Evolutionary conservation across 2,329 filamentous ascomycete genomes (phyloP).

Genomic region (Lecanicillium sp.): DNA sequence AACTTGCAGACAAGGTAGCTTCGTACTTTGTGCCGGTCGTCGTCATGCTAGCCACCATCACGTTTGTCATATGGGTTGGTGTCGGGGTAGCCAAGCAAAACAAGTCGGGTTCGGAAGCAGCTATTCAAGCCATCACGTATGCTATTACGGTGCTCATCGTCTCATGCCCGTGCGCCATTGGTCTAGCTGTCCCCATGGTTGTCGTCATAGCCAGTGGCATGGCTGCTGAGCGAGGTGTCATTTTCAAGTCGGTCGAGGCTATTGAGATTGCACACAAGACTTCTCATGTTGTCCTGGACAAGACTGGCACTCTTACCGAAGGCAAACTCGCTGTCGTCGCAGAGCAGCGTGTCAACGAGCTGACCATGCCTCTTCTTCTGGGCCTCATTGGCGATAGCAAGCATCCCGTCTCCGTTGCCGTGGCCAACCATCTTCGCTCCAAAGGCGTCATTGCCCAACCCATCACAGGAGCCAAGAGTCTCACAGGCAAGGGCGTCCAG

Average conservation of each 20-base stretch:
- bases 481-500: constrained; percentile 40
- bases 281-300: constrained; percentile 68
- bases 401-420: constrained; percentile 45
- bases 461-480: constrained; percentile 23
- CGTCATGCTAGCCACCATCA: constrained; percentile 45
- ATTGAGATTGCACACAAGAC: constrained; percentile 55
- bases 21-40: constrained; percentile 62
- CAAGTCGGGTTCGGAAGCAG: constrained; percentile 37
- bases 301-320: constrained; percentile 67
- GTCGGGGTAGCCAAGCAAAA: constrained; percentile 37
- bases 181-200: constrained; percentile 69
- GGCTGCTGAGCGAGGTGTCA: constrained; percentile 54
- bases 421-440: constrained; percentile 31
- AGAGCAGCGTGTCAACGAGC: constrained; percentile 4
- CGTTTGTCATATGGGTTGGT: constrained; percentile 59
- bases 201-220: constrained; percentile 62
- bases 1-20: constrained; percentile 60
- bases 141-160: constrained; percentile 65
- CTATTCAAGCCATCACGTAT: constrained; percentile 58
- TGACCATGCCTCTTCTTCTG: constrained; percentile 15
- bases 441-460: constrained; percentile 6
- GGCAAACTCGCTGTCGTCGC: constrained; percentile 39
- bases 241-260: constrained; percentile 58
- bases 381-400: constrained; percentile 30
- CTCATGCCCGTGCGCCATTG: constrained; percentile 72